Evolutionary conservation across 352 stramenopile genomes (phyloP), one percentile per base, ranked within the genome.

Genomic region (Salisapilia sapeloensis): DNA sequence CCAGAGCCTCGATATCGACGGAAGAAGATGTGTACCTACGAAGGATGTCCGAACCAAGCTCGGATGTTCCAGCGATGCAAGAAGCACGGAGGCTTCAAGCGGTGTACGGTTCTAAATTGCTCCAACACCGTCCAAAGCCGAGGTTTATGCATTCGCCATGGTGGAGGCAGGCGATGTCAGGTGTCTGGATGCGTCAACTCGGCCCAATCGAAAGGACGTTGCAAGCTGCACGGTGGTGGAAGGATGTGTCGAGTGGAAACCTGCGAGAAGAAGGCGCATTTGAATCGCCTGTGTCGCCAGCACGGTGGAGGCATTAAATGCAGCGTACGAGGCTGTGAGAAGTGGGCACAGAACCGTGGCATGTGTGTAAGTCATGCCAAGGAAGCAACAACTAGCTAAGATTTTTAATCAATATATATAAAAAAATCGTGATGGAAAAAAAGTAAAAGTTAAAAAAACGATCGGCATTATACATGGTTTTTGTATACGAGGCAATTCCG

Each of bases 281-380:
- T 91, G 19, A 85, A 86, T 42, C 57, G 69, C 7, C 39, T 91
- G 21, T 91, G 75, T 24, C 75, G 75, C 18, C 75, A 82, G 44
- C 75, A 91, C 48, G 75, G 75, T 27, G 75, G 75, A 2, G 75
- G 75, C 19, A 55, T 64, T 29, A 87, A 87, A 42, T 91, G 75
- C 46, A 62, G 45, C 29, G 28, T 77, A 3, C 6, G 39, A 6
- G 64, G 51, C 4, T 90, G 75, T 19, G 60, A 84, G 4, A 90
- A 90, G 45, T 90, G 75, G 75, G 70, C 71, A 3, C 75, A 90
- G 38, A 67, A 71, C 12, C 53, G 77, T 20, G 65, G 66, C 31
- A 80, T 84, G 71, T 90, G 75, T 50, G 83, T 90, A 61, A 84
- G 58, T 17, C 75, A 90, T 48, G 66, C 65, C 15, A 84, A 86